Conservation (phyloP, 2,329 filamentous ascomycete species). For the Phialophora expanda region DNA sequence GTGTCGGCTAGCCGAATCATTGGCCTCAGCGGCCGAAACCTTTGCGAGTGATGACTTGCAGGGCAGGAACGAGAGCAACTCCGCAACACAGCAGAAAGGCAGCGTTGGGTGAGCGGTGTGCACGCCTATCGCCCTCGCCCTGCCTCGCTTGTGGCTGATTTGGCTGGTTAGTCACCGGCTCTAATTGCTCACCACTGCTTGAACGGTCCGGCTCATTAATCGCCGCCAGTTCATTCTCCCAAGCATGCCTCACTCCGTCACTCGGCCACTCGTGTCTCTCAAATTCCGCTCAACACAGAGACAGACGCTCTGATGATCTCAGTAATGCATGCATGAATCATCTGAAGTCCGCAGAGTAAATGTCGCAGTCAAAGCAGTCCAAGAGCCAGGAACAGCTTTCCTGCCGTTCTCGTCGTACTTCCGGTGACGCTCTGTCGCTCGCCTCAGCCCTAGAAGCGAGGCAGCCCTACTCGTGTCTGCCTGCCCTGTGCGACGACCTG, state of each 20-base stretch:
- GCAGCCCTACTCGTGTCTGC: background rate
- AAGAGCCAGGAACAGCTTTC: background rate
- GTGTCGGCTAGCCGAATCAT: background rate
- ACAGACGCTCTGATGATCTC: background rate
- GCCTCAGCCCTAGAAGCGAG: background rate
- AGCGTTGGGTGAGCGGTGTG: background rate
- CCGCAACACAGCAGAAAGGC: background rate
- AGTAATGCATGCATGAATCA: background rate
- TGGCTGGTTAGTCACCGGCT: background rate
- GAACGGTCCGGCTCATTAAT: background rate
- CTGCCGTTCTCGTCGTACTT: background rate
- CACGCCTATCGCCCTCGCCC: too few species aligned
- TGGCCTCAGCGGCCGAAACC: background rate
- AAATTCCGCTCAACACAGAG: background rate
- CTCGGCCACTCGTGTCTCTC: background rate
- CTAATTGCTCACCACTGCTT: background rate
- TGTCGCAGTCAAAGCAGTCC: background rate
- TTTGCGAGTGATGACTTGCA: background rate
- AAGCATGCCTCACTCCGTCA: background rate
- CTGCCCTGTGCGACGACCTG: background rate
- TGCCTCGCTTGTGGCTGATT: too few species aligned
- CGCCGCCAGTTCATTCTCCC: background rate
- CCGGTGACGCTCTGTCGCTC: background rate
- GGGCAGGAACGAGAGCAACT: background rate
- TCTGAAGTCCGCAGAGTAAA: background rate